Evolutionary conservation across 257 asterid genomes (phyloP).

Genomic region (Gentiana dahurica): DNA sequence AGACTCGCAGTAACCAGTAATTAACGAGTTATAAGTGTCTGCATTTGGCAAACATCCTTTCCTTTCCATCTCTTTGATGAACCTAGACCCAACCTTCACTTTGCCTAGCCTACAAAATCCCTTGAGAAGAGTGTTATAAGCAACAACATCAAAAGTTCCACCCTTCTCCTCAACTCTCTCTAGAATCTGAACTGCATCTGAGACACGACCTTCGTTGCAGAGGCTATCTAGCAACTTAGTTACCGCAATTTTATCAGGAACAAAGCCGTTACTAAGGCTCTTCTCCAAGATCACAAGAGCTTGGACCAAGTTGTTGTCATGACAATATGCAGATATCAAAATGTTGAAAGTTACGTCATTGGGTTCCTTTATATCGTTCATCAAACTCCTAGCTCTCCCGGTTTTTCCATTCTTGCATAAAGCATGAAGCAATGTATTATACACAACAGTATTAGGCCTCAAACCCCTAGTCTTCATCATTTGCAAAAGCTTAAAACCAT

Average conservation of each 20-base stretch:
- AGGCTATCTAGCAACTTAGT: conserved; percentile 56
- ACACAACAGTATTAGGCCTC: conserved; percentile 45
- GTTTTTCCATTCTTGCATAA: conserved; percentile 78
- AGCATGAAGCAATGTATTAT: conserved; percentile 66
- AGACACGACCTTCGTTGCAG: conserved; percentile 40
- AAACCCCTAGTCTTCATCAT: conserved; percentile 48
- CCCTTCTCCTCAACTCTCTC: conserved; percentile 67
- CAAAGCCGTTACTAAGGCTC: conserved; percentile 45
- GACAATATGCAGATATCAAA: conserved; percentile 69
- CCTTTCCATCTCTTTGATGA: conserved; percentile 71
- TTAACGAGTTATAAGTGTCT: conserved; percentile 61
- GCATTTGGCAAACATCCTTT: conserved; percentile 73
- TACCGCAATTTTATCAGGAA: conserved; percentile 57
- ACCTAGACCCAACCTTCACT: conserved; percentile 36
- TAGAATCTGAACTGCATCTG: conserved; percentile 69
- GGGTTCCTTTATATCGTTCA: conserved; percentile 51
- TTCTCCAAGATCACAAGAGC: conserved; percentile 81
- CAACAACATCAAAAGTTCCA: conserved; percentile 52
- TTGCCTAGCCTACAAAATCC: conserved; percentile 64
- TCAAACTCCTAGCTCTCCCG: conserved; percentile 81
- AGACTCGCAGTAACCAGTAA: conserved; percentile 53
- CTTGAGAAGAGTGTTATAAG: conserved; percentile 60
- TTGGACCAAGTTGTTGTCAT: conserved; percentile 50
- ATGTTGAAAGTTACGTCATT: conserved; percentile 69
- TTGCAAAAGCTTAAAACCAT: conserved; percentile 79